These are phyloP conservation scores for Xylaria grammica DNA, from an alignment of 495 filamentous ascomycete species.

Conservation along the genomic window DNA sequence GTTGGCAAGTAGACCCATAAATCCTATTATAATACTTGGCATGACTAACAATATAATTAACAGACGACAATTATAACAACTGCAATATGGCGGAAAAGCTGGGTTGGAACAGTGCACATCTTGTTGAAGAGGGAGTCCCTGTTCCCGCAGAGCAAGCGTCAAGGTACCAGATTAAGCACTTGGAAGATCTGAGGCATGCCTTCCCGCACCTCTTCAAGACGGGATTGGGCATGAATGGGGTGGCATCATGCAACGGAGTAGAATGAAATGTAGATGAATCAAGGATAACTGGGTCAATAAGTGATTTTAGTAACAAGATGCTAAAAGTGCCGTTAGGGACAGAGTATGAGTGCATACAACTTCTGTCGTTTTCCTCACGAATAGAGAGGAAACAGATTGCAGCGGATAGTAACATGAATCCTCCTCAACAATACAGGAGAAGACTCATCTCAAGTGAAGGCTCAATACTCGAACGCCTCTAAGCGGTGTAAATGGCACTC, in stretches of 20 bases:
- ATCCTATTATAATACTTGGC: slow-evolving; percentile 19
- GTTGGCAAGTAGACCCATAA: slow-evolving; percentile 64
- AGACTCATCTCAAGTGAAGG: no score
- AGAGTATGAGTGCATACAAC: no score
- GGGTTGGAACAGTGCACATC: slow-evolving; percentile 71
- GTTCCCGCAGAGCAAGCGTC: slow-evolving; percentile 58
- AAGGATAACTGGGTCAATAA: not conserved
- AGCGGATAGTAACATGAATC: no score
- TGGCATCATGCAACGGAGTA: not conserved
- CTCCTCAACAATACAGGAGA: no score
- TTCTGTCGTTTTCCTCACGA: no score
- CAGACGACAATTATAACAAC: slow-evolving; percentile 74
- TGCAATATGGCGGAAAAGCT: slow-evolving; percentile 64
- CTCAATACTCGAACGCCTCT: no score
- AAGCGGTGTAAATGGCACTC: no score
- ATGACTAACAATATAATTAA: slow-evolving; percentile 11
- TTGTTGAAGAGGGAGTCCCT: slow-evolving; percentile 64
- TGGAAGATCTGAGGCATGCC: slow-evolving; percentile 64
- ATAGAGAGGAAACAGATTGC: no score
- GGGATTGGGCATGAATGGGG: not conserved
- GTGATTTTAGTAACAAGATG: no score
- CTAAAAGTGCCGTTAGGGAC: no score
- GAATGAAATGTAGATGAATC: not conserved
- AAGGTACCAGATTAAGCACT: slow-evolving; percentile 61
- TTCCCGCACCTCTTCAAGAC: slow-evolving; percentile 71